Percentiles rank a stretch among this genome's conserved stretches.
Evolutionary conservation across 2,329 filamentous ascomycete species (phyloP).

Genomic region (Apiospora saccharicola): DNA sequence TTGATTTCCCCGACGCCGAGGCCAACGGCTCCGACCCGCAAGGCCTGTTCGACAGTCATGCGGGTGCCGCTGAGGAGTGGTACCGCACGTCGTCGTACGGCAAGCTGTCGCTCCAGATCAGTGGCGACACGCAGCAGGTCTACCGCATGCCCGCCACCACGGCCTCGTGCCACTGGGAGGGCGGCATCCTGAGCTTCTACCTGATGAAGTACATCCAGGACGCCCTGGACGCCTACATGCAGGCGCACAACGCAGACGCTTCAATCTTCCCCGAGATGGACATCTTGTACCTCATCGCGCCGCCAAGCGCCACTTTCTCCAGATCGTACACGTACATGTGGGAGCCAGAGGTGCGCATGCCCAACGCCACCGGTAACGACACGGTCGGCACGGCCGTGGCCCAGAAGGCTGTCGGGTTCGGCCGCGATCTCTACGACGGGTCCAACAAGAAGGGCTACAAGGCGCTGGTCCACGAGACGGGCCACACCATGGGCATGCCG

Average conservation of each 20-base stretch:
- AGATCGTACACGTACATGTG: neutral
- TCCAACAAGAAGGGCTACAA: neutral
- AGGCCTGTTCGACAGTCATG: neutral
- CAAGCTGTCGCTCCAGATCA: slow-evolving; percentile 6
- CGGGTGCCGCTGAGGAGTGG: neutral
- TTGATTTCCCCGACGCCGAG: slow-evolving; percentile 12
- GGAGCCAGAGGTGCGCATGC: neutral
- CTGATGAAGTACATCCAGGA: neutral
- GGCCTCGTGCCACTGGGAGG: neutral
- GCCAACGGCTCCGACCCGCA: neutral
- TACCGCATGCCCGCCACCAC: slow-evolving; percentile 18
- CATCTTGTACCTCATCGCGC: slow-evolving; percentile 1
- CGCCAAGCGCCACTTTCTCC: neutral
- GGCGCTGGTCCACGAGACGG: slow-evolving; percentile 10
- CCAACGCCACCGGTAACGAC: neutral
- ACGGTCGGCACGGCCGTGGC: slow-evolving; percentile 6
- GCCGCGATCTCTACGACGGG: neutral
- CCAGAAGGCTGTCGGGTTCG: neutral
- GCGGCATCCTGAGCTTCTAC: neutral
- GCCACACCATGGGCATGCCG: slow-evolving; percentile 1
- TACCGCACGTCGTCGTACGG: neutral
- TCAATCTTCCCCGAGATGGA: neutral
- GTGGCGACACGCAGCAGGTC: slow-evolving; percentile 8
- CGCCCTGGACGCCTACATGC: slow-evolving; percentile 14
- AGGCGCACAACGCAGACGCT: neutral